Evolutionary conservation across 805 yeast genomes (phyloP).

Genomic region (Yamadazyma phyllophila): DNA sequence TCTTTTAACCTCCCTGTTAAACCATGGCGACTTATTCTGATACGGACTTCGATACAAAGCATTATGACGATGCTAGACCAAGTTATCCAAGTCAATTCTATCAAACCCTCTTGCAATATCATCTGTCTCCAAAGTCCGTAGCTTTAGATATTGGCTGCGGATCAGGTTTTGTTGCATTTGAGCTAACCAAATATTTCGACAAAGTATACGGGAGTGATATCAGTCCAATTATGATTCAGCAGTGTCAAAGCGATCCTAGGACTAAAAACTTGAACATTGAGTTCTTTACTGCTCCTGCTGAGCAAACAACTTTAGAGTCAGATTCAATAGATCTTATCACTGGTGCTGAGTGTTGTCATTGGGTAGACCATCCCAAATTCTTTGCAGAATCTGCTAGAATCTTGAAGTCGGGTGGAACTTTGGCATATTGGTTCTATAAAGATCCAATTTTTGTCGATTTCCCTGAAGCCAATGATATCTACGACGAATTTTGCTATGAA

Average conservation of each 20-base stretch:
- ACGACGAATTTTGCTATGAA: slow-evolving; percentile 34
- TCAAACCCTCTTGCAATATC: slow-evolving; percentile 19
- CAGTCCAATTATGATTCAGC: slow-evolving; percentile 45
- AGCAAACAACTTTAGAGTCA: slow-evolving; percentile 18
- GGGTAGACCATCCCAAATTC: slow-evolving; percentile 63
- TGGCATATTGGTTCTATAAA: slow-evolving; percentile 77
- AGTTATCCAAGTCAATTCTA: slow-evolving; percentile 40
- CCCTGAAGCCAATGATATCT: slow-evolving; percentile 51
- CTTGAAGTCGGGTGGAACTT: slow-evolving; percentile 60
- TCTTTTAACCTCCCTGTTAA: neutral
- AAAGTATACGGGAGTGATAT: slow-evolving; percentile 48
- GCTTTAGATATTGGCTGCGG: slow-evolving; percentile 52
- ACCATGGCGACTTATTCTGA: slow-evolving; percentile 35
- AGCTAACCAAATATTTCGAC: slow-evolving; percentile 31
- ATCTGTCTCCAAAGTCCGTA: slow-evolving; percentile 9
- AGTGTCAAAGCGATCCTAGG: slow-evolving; percentile 14
- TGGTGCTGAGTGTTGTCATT: slow-evolving; percentile 86
- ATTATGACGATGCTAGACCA: slow-evolving; percentile 39
- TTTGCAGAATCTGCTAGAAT: slow-evolving; percentile 48
- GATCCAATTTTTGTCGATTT: slow-evolving; percentile 58
- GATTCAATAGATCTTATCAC: slow-evolving; percentile 57
- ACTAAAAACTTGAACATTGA: slow-evolving; percentile 20
- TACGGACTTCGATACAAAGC: slow-evolving; percentile 27
- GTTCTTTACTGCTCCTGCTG: slow-evolving; percentile 34
- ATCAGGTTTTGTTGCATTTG: slow-evolving; percentile 44